A percentile compares a stretch with the other conserved stretches of the same genome.
These are phyloP conservation scores for Penicillium sp. DNA, from an alignment of 2,329 filamentous ascomycete species.

Conservation along the genomic window DNA sequence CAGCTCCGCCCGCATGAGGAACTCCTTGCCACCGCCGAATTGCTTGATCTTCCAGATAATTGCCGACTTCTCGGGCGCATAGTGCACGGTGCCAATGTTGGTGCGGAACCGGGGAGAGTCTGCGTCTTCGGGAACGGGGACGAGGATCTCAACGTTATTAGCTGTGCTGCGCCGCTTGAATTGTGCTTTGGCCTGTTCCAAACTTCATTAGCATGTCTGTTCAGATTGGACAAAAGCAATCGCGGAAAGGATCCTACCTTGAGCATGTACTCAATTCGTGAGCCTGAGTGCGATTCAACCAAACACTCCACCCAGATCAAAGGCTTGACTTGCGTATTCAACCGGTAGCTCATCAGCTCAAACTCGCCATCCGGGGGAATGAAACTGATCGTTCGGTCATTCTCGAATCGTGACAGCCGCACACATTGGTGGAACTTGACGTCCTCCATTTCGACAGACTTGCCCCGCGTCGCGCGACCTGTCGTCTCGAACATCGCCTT, in stretches of 20 bases:
- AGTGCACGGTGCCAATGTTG: slow-evolving; percentile 95
- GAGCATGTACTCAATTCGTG: slow-evolving; percentile 97
- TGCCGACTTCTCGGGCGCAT: slow-evolving; percentile 93
- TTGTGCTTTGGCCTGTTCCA: slow-evolving; percentile 73
- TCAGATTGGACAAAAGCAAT: background rate
- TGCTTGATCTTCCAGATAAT: slow-evolving; percentile 99
- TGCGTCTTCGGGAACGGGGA: slow-evolving; percentile 95
- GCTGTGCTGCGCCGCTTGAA: slow-evolving; percentile 97
- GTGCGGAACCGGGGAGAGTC: slow-evolving; percentile 95
- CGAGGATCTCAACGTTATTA: slow-evolving; percentile 97
- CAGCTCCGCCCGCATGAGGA: slow-evolving; percentile 95
- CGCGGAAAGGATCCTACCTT: slow-evolving; percentile 56
- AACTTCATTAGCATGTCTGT: background rate
- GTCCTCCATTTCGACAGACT: slow-evolving; percentile 99
- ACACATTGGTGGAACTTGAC: slow-evolving; percentile 99
- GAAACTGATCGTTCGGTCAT: slow-evolving; percentile 97
- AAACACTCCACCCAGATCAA: slow-evolving; percentile 99
- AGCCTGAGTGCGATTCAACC: slow-evolving; percentile 92
- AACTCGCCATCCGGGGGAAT: slow-evolving; percentile 98
- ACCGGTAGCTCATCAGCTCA: slow-evolving; percentile 97
- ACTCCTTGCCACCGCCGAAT: slow-evolving; percentile 97
- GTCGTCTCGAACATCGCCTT: slow-evolving; percentile 99
- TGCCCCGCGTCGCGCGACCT: slow-evolving; percentile 86
- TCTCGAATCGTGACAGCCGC: slow-evolving; percentile 91
- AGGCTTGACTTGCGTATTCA: slow-evolving; percentile 98